phyloP scores from a whole-genome alignment of 78 protist species.

The Dictyostelium purpureum region DNA sequence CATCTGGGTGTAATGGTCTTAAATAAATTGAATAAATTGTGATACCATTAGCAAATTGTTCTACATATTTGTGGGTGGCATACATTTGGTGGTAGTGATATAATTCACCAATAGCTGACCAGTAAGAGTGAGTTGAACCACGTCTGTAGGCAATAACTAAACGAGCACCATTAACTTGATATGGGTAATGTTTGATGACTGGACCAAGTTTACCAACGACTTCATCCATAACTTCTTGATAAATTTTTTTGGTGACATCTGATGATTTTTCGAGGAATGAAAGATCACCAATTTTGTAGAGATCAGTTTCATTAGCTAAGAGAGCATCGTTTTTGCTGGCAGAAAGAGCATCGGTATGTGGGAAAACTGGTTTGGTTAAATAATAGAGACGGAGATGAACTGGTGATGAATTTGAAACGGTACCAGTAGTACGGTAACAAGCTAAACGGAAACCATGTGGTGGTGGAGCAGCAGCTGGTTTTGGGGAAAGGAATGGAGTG shows the following conservation, averaged over 20 bases:
- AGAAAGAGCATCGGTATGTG: not conserved
- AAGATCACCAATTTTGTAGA: slow-evolving; percentile 50
- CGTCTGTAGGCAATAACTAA: slow-evolving; percentile 54
- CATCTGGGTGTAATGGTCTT: slow-evolving; percentile 60
- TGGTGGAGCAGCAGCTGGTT: slow-evolving; percentile 17
- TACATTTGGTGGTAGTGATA: slow-evolving; percentile 68
- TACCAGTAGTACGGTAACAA: slow-evolving; percentile 74
- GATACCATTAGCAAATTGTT: slow-evolving; percentile 74
- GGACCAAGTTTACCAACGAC: slow-evolving; percentile 56
- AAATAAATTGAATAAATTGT: slow-evolving; percentile 51
- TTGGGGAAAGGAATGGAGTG: not conserved
- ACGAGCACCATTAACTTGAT: slow-evolving; percentile 61
- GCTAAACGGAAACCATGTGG: slow-evolving; percentile 75
- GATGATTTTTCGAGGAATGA: slow-evolving; percentile 51
- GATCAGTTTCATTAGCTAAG: slow-evolving; percentile 23
- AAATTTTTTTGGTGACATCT: slow-evolving; percentile 36
- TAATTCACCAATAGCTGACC: slow-evolving; percentile 62
- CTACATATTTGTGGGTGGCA: slow-evolving; percentile 75
- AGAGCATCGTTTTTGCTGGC: not conserved
- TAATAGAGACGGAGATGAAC: slow-evolving; percentile 59
- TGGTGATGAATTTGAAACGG: slow-evolving; percentile 31
- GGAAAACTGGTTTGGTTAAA: slow-evolving; percentile 54
- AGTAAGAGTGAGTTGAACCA: slow-evolving; percentile 74
- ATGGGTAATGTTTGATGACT: slow-evolving; percentile 66
- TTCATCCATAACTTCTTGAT: slow-evolving; percentile 64